Evolutionary conservation across 768 basidiomycete genomes (phyloP).

Genomic region (Mycena floridula): DNA sequence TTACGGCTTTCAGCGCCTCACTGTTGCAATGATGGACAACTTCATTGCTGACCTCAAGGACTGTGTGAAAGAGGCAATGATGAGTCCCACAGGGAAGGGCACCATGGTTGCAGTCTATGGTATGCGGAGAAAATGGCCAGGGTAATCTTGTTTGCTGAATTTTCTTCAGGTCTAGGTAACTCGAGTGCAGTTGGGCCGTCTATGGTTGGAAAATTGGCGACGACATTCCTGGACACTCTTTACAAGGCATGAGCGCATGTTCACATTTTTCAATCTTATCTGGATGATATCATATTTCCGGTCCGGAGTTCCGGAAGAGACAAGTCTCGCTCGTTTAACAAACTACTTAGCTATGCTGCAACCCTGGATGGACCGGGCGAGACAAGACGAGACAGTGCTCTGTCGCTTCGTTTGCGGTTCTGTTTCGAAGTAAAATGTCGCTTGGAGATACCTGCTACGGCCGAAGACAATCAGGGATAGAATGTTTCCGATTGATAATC

Average conservation of each 20-base stretch:
- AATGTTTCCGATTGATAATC: too few species aligned
- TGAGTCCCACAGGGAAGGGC: conserved; percentile 62
- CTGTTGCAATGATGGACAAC: conserved; percentile 66
- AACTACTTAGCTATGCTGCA: too few species aligned
- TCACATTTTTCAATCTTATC: too few species aligned
- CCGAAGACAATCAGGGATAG: too few species aligned
- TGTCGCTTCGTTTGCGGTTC: too few species aligned
- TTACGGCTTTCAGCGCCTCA: conserved; percentile 52
- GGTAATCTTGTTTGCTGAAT: background rate
- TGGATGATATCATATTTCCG: too few species aligned
- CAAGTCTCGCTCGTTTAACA: too few species aligned
- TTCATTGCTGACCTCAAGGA: conserved; percentile 84
- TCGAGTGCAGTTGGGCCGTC: conserved; percentile 79
- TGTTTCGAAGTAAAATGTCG: too few species aligned
- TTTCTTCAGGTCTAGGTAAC: conserved; percentile 61
- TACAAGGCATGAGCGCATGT: conserved; percentile 70
- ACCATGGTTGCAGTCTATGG: conserved; percentile 92
- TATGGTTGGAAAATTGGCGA: conserved; percentile 72
- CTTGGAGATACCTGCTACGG: too few species aligned
- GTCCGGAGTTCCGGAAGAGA: too few species aligned
- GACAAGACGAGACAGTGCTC: too few species aligned
- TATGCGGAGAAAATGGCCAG: conserved; percentile 28
- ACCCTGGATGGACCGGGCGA: too few species aligned
- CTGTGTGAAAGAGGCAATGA: conserved; percentile 65
- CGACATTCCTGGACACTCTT: conserved; percentile 75